Percentiles rank a stretch among this genome's conserved stretches.
Conservation (phyloP, 1,284 basidiomycete genomes). For the Stereum hirsutum region DNA sequence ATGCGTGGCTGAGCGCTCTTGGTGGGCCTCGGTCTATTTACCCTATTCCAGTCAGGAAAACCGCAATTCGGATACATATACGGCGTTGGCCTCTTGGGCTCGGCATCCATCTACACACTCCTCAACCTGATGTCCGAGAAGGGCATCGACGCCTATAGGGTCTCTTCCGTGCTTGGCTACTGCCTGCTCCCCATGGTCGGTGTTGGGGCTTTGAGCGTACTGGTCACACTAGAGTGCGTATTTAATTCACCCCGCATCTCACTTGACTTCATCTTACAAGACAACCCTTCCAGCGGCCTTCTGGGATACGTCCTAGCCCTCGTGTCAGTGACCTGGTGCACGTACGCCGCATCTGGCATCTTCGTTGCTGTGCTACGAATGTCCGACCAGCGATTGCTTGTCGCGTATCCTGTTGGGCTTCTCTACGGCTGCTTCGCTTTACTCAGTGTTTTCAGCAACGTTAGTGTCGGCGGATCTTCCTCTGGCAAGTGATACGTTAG, state of each 20-base stretch:
- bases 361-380: conserved; percentile 91
- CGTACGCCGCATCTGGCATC: conserved; percentile 88
- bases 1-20: too few species aligned
- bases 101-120: conserved; percentile 89
- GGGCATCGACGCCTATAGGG: conserved; percentile 94
- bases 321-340: conserved; percentile 89
- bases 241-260: conserved; percentile 5
- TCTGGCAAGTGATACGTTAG: conserved; percentile 1
- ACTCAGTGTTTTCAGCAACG: conserved; percentile 78
- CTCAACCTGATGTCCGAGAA: conserved; percentile 97
- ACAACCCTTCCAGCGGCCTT: conserved; percentile 42
- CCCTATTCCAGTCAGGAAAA: conserved; percentile 86
- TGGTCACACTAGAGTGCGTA: conserved; percentile 83
- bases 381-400: conserved; percentile 87
- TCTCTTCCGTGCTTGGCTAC: conserved; percentile 94
- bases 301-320: conserved; percentile 79
- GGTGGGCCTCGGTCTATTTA: too few species aligned
- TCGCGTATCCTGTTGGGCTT: conserved; percentile 89
- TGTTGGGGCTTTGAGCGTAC: conserved; percentile 85
- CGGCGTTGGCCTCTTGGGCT: conserved; percentile 92
- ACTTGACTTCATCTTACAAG: conserved; percentile 8
- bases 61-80: conserved; percentile 99
- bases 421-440: conserved; percentile 90
- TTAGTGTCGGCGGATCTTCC: conserved; percentile 20
- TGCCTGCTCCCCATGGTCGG: conserved; percentile 96